These are phyloP conservation scores for Mucor mucedo DNA, from an alignment of 371 early-diverging fungal species.

Conservation along the genomic window DNA sequence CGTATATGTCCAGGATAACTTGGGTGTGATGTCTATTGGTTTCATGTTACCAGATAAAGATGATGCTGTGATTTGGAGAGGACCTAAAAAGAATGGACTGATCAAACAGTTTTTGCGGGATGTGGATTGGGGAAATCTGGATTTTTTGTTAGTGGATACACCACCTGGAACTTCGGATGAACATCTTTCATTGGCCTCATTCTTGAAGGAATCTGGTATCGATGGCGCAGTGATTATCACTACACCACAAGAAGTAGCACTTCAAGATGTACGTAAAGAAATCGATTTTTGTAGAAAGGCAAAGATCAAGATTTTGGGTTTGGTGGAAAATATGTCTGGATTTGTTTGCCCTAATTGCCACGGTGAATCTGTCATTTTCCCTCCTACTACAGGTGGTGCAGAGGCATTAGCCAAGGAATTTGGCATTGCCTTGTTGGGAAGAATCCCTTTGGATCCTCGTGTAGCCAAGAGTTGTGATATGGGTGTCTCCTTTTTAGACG, in stretches of 20 bases:
- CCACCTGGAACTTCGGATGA: slow-evolving; percentile 99
- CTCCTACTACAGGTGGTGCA: slow-evolving; percentile 93
- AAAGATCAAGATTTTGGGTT: slow-evolving; percentile 88
- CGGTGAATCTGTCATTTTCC: slow-evolving; percentile 85
- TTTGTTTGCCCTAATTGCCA: slow-evolving; percentile 96
- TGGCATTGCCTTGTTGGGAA: slow-evolving; percentile 77
- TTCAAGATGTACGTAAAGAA: slow-evolving; percentile 96
- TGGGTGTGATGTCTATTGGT: slow-evolving; percentile 95
- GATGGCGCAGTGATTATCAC: slow-evolving; percentile 96
- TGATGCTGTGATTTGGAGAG: slow-evolving; percentile 99
- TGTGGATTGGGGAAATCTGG: slow-evolving; percentile 93
- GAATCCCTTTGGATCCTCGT: slow-evolving; percentile 91
- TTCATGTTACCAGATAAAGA: slow-evolving; percentile 90
- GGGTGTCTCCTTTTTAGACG: slow-evolving; percentile 87
- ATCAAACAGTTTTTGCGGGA: slow-evolving; percentile 98
- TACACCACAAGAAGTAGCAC: slow-evolving; percentile 97
- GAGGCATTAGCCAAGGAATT: slow-evolving; percentile 79
- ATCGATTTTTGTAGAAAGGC: slow-evolving; percentile 96
- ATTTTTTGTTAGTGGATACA: slow-evolving; percentile 96
- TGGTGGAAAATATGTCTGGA: slow-evolving; percentile 99
- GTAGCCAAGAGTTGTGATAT: slow-evolving; percentile 84
- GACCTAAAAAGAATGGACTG: slow-evolving; percentile 94
- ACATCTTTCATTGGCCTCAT: slow-evolving; percentile 88
- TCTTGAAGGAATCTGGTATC: slow-evolving; percentile 79
- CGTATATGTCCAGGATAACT: slow-evolving; percentile 89